Evolutionary conservation across 1,284 basidiomycete genomes (phyloP).

Genomic region (Cutaneotrichosporon sp.): DNA sequence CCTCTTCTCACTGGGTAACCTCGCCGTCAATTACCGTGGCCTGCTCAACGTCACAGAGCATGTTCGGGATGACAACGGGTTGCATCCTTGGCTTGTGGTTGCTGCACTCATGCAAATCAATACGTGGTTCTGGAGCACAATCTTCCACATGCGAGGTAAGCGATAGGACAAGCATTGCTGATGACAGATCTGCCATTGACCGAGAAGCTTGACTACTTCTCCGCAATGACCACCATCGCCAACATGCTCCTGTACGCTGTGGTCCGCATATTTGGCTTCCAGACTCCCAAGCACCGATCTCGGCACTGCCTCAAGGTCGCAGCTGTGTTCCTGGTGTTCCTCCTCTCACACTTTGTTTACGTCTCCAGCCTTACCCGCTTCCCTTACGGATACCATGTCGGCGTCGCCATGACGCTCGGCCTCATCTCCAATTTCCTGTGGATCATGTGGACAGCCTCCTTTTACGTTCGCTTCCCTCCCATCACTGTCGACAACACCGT

Average conservation of each 20-base stretch:
- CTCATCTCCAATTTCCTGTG: constrained; percentile 69
- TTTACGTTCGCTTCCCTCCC: constrained; percentile 50
- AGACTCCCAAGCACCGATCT: constrained; percentile 22
- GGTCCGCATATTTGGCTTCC: constrained; percentile 69
- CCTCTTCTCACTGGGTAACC: constrained; percentile 78
- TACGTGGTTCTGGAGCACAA: constrained; percentile 85
- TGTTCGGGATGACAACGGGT: constrained; percentile 54
- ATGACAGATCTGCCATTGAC: constrained; percentile 57
- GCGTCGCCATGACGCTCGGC: constrained; percentile 75
- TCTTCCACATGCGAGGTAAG: constrained; percentile 87
- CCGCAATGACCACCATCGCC: constrained; percentile 76
- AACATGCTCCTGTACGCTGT: constrained; percentile 68
- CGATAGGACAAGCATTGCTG: constrained; percentile 1
- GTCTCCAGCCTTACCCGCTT: constrained; percentile 64
- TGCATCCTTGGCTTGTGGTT: constrained; percentile 64
- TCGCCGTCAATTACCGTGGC: constrained; percentile 65
- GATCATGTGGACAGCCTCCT: constrained; percentile 62
- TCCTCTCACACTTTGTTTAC: constrained; percentile 43
- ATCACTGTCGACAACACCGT: constrained; percentile 4
- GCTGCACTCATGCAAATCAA: constrained; percentile 75
- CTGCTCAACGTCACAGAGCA: constrained; percentile 54
- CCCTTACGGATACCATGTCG: constrained; percentile 94
- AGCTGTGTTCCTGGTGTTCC: constrained; percentile 29
- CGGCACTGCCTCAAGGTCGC: constrained; percentile 23
- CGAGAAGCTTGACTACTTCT: constrained; percentile 93